These are phyloP conservation scores for Psilocybe azurescens DNA, from an alignment of 768 basidiomycete species.

Conservation along the genomic window DNA sequence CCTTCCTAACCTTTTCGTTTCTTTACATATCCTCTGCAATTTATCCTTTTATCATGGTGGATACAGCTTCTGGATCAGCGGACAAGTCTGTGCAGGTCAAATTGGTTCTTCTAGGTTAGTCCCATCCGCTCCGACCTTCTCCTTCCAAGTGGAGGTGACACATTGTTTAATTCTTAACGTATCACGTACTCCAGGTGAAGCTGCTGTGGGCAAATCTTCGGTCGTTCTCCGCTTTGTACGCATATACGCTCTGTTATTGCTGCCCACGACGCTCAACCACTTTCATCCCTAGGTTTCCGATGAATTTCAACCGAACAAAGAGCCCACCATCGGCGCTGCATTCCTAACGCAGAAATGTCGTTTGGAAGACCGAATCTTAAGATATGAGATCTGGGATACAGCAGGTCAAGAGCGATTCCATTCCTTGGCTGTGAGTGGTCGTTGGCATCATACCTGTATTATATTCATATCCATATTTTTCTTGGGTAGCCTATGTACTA, in stretches of 20 bases:
- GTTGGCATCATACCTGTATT: background rate
- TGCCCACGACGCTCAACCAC: conserved; percentile 12
- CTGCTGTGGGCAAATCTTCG: conserved; percentile 99
- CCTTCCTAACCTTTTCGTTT: conserved; percentile 3
- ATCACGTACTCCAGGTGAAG: conserved; percentile 71
- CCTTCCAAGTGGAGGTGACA: conserved; percentile 2
- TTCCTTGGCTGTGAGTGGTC: conserved; percentile 81
- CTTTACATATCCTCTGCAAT: conserved; percentile 2
- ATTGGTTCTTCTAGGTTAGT: conserved; percentile 88
- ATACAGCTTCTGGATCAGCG: conserved; percentile 71
- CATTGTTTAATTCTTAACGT: conserved; percentile 21
- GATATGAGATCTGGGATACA: conserved; percentile 98
- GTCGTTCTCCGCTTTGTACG: conserved; percentile 95
- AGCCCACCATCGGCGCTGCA: conserved; percentile 97
- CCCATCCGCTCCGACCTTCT: conserved; percentile 4
- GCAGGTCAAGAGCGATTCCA: conserved; percentile 97
- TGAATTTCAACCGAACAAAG: conserved; percentile 99
- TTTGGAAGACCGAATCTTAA: conserved; percentile 90
- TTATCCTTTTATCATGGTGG: conserved; percentile 57
- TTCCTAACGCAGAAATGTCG: conserved; percentile 96
- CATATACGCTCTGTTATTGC: conserved; percentile 2
- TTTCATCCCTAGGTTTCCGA: conserved; percentile 74
- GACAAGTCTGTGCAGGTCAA: conserved; percentile 98
- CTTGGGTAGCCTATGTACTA: conserved; percentile 91
- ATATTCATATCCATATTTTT: conserved; percentile 19